Percentiles rank a stretch among this genome's conserved stretches.
Conservation (phyloP, 805 yeast genomes). For the Metschnikowia continentalis region DNA sequence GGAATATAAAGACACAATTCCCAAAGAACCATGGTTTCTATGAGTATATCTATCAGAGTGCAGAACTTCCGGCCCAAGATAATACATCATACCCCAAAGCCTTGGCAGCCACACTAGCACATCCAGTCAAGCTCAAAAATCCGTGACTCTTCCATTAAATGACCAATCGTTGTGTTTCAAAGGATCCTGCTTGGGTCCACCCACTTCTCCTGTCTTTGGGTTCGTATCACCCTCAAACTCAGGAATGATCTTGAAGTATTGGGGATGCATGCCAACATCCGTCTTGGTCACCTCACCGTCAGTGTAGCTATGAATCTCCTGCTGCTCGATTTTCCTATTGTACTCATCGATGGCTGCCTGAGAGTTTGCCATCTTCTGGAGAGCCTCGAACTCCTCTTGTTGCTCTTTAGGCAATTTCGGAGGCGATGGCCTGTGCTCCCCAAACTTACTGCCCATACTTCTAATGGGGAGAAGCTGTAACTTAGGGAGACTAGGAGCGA, state of each 20-base stretch:
- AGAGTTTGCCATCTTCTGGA: conserved; percentile 75
- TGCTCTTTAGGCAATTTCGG: conserved; percentile 75
- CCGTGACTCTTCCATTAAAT: conserved; percentile 94
- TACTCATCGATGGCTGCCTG: conserved; percentile 76
- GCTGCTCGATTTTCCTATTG: conserved; percentile 43
- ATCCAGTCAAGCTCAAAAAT: conserved; percentile 47
- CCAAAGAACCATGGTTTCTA: not conserved
- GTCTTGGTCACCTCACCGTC: conserved; percentile 20
- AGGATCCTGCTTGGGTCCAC: conserved; percentile 98
- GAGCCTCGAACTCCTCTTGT: conserved; percentile 86
- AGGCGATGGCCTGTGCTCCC: conserved; percentile 43
- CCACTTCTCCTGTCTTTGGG: conserved; percentile 91
- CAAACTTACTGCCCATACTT: conserved; percentile 14
- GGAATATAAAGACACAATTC: not conserved
- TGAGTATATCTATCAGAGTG: not conserved
- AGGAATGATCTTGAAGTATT: conserved; percentile 72
- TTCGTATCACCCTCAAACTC: conserved; percentile 94
- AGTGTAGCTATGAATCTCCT: conserved; percentile 8
- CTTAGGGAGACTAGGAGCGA: not conserved
- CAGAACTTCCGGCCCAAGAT: not conserved
- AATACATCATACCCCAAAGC: not conserved
- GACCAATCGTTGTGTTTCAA: conserved; percentile 82
- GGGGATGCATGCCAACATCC: conserved; percentile 69
- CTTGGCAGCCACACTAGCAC: not conserved
- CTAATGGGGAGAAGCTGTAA: not conserved